Percentiles rank a stretch among this genome's conserved stretches.
Conservation (phyloP, 768 basidiomycete species). For the Baorangia bicolor region DNA sequence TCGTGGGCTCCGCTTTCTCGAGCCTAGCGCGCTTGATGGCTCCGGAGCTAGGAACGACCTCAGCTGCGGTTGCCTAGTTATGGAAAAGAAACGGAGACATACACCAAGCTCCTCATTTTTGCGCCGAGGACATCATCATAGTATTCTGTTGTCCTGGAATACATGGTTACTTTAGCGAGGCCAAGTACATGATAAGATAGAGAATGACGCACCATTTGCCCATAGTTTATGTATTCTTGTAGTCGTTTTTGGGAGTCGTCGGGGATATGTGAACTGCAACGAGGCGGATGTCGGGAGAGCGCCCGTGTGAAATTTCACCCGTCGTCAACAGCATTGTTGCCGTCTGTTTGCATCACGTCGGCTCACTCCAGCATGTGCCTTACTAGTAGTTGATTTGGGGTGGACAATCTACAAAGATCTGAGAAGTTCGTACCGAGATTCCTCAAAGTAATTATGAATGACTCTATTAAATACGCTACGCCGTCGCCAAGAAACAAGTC, state of each 20-base stretch:
- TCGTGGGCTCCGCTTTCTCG: constrained; percentile 61
- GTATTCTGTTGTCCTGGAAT: constrained; percentile 64
- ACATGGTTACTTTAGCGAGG: background rate
- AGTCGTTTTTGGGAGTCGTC: constrained; percentile 5
- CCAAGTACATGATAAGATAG: background rate
- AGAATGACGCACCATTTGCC: constrained; percentile 62
- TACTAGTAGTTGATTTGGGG: too few relatives aligned
- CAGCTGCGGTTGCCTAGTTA: background rate
- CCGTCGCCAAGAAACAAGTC: background rate
- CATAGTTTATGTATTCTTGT: constrained; percentile 41
- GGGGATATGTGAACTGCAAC: constrained; percentile 17
- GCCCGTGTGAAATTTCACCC: constrained; percentile 21
- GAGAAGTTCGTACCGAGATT: too few relatives aligned
- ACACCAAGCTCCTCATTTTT: constrained; percentile 81
- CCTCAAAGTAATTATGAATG: background rate
- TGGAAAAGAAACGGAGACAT: constrained; percentile 31
- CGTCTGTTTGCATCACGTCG: constrained; percentile 9
- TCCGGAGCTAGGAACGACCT: constrained; percentile 51
- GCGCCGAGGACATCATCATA: constrained; percentile 70
- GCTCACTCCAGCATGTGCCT: too few relatives aligned
- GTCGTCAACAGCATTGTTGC: constrained; percentile 22
- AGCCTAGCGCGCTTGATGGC: constrained; percentile 67
- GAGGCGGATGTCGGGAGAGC: constrained; percentile 24
- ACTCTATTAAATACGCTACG: background rate
- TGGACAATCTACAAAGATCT: too few relatives aligned